phyloP scores from a whole-genome alignment of 2,329 filamentous ascomycete genomes.

The Aspergillus chevalieri region DNA sequence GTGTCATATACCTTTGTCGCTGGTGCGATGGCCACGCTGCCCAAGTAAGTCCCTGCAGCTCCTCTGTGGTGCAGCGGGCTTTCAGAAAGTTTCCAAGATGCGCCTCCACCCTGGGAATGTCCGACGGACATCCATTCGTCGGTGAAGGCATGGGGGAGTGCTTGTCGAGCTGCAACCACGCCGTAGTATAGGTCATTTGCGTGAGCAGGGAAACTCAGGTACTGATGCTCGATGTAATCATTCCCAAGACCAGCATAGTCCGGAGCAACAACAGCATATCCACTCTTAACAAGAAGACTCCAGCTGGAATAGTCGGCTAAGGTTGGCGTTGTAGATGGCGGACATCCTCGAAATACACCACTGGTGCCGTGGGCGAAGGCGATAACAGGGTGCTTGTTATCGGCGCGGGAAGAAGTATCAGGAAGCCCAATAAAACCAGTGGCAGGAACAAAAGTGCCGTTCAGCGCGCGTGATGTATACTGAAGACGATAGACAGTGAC shows the following conservation, averaged over 20 bases:
- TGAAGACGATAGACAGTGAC: conserved; percentile 4
- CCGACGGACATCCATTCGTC: conserved; percentile 5
- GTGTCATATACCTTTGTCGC: conserved; percentile 2
- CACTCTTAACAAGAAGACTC: conserved; percentile 1
- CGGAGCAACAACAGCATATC: conserved; percentile 4
- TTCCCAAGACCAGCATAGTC: conserved; percentile 5
- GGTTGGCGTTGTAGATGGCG: conserved; percentile 4
- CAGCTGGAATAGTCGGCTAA: conserved; percentile 7
- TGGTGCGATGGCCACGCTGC: conserved; percentile 5
- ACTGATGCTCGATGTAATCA: conserved; percentile 7
- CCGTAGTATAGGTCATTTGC: conserved; percentile 6
- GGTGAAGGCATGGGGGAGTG: conserved; percentile 5
- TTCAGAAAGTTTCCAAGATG: conserved; percentile 8
- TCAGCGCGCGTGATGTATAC: conserved; percentile 2
- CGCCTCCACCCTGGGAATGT: conserved; percentile 9
- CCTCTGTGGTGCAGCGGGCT: conserved; percentile 1
- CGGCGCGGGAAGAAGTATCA: not conserved
- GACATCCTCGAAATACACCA: conserved; percentile 4
- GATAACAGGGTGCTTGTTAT: conserved; percentile 1
- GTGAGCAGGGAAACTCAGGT: conserved; percentile 1
- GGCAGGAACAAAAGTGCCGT: conserved; percentile 2
- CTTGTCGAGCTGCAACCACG: conserved; percentile 5
- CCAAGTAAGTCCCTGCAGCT: conserved; percentile 2
- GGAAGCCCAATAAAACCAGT: conserved; percentile 5
- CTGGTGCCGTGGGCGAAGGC: conserved; percentile 9